Evolutionary conservation across 1,284 basidiomycete species (phyloP).

Genomic region (Moesziomyces sp.): DNA sequence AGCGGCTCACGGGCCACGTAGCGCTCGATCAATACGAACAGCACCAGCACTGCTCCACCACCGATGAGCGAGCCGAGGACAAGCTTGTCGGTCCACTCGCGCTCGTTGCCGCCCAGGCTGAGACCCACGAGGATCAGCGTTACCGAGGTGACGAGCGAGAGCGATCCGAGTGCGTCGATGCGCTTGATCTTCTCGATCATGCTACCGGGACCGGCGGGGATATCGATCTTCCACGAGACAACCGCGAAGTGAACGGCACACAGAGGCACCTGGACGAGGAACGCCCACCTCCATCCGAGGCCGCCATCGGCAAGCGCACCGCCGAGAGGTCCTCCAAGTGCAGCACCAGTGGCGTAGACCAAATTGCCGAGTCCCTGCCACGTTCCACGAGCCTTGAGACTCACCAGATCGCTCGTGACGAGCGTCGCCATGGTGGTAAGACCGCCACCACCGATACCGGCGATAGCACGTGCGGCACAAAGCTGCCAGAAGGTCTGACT

Average conservation of each 20-base stretch:
- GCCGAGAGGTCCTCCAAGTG: slow-evolving; percentile 64
- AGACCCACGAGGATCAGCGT: slow-evolving; percentile 67
- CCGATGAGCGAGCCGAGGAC: slow-evolving; percentile 57
- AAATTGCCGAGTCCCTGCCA: slow-evolving; percentile 69
- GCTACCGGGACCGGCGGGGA: slow-evolving; percentile 67
- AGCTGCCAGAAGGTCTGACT: slow-evolving; percentile 63
- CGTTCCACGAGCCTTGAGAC: slow-evolving; percentile 69
- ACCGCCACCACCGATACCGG: slow-evolving; percentile 70
- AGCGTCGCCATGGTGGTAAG: slow-evolving; percentile 69
- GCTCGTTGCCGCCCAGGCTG: slow-evolving; percentile 65
- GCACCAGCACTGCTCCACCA: slow-evolving; percentile 71
- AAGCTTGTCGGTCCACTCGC: slow-evolving; percentile 58
- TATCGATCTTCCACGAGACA: slow-evolving; percentile 68
- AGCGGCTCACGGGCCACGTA: slow-evolving; percentile 69
- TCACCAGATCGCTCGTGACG: slow-evolving; percentile 69
- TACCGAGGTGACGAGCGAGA: slow-evolving; percentile 67
- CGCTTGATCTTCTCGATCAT: slow-evolving; percentile 69
- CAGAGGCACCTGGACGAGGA: slow-evolving; percentile 67
- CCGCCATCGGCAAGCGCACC: slow-evolving; percentile 60
- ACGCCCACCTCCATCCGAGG: slow-evolving; percentile 65
- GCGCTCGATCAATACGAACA: slow-evolving; percentile 70
- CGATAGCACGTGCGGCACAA: slow-evolving; percentile 68
- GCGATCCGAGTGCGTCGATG: slow-evolving; percentile 68
- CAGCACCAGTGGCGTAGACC: slow-evolving; percentile 66
- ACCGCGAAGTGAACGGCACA: slow-evolving; percentile 68